Conservation (phyloP, 2,329 filamentous ascomycete genomes). For the Torrubiella hemipterigena region DNA sequence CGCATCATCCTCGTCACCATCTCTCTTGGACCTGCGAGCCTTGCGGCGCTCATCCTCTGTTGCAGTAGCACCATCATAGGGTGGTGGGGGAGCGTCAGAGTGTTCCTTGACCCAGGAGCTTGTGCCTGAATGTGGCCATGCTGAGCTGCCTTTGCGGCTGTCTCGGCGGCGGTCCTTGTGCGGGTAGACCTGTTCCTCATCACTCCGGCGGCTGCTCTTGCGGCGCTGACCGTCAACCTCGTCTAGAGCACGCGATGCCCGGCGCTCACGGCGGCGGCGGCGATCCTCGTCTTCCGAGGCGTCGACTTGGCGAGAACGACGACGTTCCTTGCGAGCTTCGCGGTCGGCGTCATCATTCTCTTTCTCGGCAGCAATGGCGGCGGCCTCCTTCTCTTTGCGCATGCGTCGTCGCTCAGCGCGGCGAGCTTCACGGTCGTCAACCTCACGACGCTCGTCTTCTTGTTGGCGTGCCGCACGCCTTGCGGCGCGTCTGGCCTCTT, state of each 20-base stretch:
- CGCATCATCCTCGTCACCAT: slow-evolving; percentile 31
- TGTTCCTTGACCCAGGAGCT: slow-evolving; percentile 57
- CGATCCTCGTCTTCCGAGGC: slow-evolving; percentile 37
- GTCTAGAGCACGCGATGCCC: slow-evolving; percentile 28
- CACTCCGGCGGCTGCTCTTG: slow-evolving; percentile 25
- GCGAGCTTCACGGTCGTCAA: slow-evolving; percentile 35
- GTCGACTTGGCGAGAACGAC: slow-evolving; percentile 32
- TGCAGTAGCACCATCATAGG: slow-evolving; percentile 22
- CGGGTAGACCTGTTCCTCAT: slow-evolving; percentile 32
- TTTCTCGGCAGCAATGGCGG: slow-evolving; percentile 26
- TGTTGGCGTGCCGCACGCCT: slow-evolving; percentile 33
- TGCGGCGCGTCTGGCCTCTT: slow-evolving; percentile 45
- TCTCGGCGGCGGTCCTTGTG: slow-evolving; percentile 26
- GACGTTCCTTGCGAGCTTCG: slow-evolving; percentile 35
- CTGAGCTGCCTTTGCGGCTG: slow-evolving; percentile 21
- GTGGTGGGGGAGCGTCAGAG: slow-evolving; percentile 48
- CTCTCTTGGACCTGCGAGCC: slow-evolving; percentile 27
- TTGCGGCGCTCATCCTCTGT: slow-evolving; percentile 31
- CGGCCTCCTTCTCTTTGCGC: slow-evolving; percentile 35
- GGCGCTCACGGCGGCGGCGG: slow-evolving; percentile 39
- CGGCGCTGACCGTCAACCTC: slow-evolving; percentile 21
- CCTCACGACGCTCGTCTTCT: slow-evolving; percentile 35
- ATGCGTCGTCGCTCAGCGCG: slow-evolving; percentile 37
- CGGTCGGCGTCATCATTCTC: slow-evolving; percentile 33
- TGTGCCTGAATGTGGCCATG: slow-evolving; percentile 52